These are phyloP conservation scores for Boletus albobrunnescens DNA, from an alignment of 1,284 basidiomycete genomes.

Conservation along the genomic window DNA sequence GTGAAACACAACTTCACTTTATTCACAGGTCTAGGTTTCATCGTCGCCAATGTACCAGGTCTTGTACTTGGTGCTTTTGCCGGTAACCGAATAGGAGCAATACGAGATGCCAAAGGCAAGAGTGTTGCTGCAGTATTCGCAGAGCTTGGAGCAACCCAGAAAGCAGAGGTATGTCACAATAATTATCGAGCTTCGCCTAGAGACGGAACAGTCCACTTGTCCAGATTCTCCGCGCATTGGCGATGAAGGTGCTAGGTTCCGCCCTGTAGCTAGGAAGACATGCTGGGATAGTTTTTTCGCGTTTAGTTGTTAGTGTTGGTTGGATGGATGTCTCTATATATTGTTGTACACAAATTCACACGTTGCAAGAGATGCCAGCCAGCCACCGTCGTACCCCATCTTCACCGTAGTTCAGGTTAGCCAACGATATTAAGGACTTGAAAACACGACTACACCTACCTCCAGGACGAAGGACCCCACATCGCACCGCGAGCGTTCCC, in stretches of 20 bases:
- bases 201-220: conserved; percentile 12
- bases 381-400: background rate
- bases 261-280: conserved; percentile 35
- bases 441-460: conserved; percentile 6
- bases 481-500: conserved; percentile 19
- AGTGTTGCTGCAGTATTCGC: conserved; percentile 89
- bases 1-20: conserved; percentile 9
- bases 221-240: conserved; percentile 83
- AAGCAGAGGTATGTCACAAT: conserved; percentile 66
- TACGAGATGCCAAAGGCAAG: conserved; percentile 91
- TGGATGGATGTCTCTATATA: too few species aligned
- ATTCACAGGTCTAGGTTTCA: conserved; percentile 71
- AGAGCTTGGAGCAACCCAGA: conserved; percentile 73
- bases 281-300: background rate
- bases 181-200: background rate
- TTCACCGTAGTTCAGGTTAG: conserved; percentile 21
- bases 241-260: conserved; percentile 84
- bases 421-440: conserved; percentile 3
- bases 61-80: conserved; percentile 75
- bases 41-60: conserved; percentile 85
- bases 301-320: too few species aligned
- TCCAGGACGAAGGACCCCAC: conserved; percentile 14
- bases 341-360: conserved; percentile 5
- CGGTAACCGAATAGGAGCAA: conserved; percentile 81
- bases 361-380: background rate